A percentile compares a stretch with the other conserved stretches of the same genome.
Conservation (phyloP, 2,329 filamentous ascomycete species). For the Fusarium sp. region DNA sequence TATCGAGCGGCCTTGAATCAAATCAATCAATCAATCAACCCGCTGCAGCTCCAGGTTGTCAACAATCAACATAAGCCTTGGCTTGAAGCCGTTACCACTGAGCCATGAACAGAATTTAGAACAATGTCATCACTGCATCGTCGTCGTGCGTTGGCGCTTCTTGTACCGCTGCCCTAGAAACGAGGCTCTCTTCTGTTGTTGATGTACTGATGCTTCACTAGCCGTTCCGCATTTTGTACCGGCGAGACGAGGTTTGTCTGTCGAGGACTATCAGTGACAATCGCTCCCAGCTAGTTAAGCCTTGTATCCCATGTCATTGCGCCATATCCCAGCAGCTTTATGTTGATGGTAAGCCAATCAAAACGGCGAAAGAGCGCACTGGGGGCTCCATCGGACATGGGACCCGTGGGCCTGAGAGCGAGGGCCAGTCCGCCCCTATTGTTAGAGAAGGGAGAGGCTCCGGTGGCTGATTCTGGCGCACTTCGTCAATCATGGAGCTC, state of each 20-base stretch:
- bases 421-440: conserved; percentile 42
- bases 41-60: conserved; percentile 20
- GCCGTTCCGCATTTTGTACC: conserved; percentile 12
- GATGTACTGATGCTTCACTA: conserved; percentile 12
- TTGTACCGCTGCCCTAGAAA: conserved; percentile 16
- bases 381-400: conserved; percentile 24
- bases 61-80: conserved; percentile 26
- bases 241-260: conserved; percentile 1
- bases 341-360: conserved; percentile 39
- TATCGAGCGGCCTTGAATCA: conserved; percentile 19
- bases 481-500: conserved; percentile 26
- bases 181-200: background rate
- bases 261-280: conserved; percentile 32
- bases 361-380: conserved; percentile 26
- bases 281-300: conserved; percentile 38
- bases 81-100: conserved; percentile 3
- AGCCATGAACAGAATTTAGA: background rate
- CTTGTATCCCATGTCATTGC: conserved; percentile 46
- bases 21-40: conserved; percentile 12
- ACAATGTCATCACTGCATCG: conserved; percentile 10
- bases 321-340: conserved; percentile 43
- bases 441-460: conserved; percentile 41
- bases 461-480: conserved; percentile 23
- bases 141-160: conserved; percentile 12
- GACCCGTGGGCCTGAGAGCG: conserved; percentile 40